Evolutionary conservation across 1,284 basidiomycete genomes (phyloP), one percentile per base, ranked within the genome.

Genomic region (Inonotus obliquus): DNA sequence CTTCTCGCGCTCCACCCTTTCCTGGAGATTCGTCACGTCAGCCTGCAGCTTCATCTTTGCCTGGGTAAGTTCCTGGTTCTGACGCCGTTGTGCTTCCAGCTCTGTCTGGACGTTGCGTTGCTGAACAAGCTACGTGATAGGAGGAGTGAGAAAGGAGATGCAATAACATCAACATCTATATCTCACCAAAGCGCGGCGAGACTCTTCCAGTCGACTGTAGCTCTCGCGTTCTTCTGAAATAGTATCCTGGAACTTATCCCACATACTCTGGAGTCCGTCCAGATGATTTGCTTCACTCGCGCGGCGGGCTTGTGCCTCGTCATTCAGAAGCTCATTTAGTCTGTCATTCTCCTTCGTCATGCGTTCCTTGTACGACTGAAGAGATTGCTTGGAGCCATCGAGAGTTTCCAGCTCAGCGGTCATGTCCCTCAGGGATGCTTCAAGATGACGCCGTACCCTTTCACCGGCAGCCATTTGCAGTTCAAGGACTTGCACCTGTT

Each of bases 391-490:
- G 1, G 86, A 86, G 3, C 84, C 86, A 66, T 88, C 85, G 61
- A 78, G 82, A 57, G 79, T 81, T 66, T 87, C 84, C 48, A 87
- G 73, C 60, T 88, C 85, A n/a, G 79, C 75, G 0, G 82, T 83
- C 69, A 90, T 76, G 41, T 87, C 85, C 6, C 79, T 77, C 47
- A 89, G 72, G 1, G 85, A 84, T 4, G 76, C 75, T 67, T 89
- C 85, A 10, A 89, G 76, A 67, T 90, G 86, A 55, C 81, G 81
- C 37, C 87, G 77, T 59, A 90, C 84, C 17, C 86, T 81, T 39
- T 85, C 83, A 0, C 85, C 87, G 13, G 85, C 84, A 7, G 80
- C 81, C 78, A 89, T 86, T 69, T 85, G 84, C 37, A 89, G 75
- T 69, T 88, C 86, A n/a, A 89, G 76, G 19, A 82, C 77, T 62